Conservation (phyloP, 2,329 filamentous ascomycete genomes). For the Alternaria sp. region DNA sequence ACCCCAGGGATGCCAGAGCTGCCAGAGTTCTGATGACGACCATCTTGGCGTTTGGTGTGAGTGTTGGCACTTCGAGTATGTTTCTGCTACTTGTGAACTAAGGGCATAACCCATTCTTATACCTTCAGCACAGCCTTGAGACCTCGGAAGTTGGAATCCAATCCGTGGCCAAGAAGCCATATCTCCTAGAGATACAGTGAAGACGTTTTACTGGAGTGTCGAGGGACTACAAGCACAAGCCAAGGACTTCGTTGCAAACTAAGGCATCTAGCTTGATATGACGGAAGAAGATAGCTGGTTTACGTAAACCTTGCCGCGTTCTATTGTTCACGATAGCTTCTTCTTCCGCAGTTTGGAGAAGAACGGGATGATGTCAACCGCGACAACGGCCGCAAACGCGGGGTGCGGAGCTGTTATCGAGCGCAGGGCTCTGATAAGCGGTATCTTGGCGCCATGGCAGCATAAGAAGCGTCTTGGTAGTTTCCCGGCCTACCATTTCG, state of each 20-base stretch:
- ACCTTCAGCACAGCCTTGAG: not conserved
- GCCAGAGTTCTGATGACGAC: not conserved
- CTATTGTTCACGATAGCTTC: not conserved
- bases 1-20: not conserved
- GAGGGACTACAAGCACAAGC: not conserved
- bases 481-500: not conserved
- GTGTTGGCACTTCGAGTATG: not conserved
- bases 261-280: not conserved
- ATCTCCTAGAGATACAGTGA: not conserved
- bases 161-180: not conserved
- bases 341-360: not conserved
- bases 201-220: conserved; percentile 1
- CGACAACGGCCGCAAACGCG: conserved; percentile 4
- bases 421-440: conserved; percentile 6
- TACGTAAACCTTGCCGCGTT: not conserved
- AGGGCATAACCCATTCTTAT: not conserved
- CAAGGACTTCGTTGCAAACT: not conserved
- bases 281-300: not conserved
- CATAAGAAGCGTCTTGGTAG: conserved; percentile 7
- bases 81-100: not conserved
- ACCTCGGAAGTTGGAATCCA: not conserved
- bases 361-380: conserved; percentile 4
- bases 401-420: conserved; percentile 8
- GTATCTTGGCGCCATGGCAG: conserved; percentile 18
- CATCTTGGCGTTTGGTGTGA: not conserved